A percentile compares a stretch with the other conserved stretches of the same genome.
Conservation (phyloP, 805 yeast species). For the Yarrowia yakushimensis region DNA sequence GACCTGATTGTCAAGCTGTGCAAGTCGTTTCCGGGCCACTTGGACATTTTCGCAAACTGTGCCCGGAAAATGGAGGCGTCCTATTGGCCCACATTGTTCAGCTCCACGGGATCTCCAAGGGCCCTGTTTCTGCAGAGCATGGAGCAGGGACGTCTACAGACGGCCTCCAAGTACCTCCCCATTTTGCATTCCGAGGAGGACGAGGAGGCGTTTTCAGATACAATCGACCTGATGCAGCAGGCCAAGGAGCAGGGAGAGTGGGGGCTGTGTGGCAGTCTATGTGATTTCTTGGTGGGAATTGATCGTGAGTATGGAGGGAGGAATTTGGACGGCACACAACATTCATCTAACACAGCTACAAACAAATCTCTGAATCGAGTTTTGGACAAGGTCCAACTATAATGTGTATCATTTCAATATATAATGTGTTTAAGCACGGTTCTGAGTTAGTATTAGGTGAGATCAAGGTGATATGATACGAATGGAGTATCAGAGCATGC, state of each 20-base stretch:
- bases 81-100: constrained; percentile 48
- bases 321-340: too few species aligned
- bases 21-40: constrained; percentile 38
- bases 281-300: constrained; percentile 41
- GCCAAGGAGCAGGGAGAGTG: constrained; percentile 38
- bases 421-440: constrained; percentile 15
- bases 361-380: constrained; percentile 19
- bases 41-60: constrained; percentile 45
- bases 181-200: constrained; percentile 39
- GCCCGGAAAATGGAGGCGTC: constrained; percentile 56
- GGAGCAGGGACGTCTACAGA: constrained; percentile 37
- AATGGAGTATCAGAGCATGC: background rate
- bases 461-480: background rate
- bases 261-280: constrained; percentile 40
- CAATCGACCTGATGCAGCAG: constrained; percentile 36
- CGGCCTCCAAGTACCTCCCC: constrained; percentile 43
- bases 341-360: constrained; percentile 18
- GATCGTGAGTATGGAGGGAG: constrained; percentile 31
- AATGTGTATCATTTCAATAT: constrained; percentile 17
- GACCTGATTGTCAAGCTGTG: constrained; percentile 36
- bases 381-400: constrained; percentile 23
- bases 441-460: background rate
- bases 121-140: constrained; percentile 40
- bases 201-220: constrained; percentile 34
- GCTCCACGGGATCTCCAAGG: constrained; percentile 39